Evolutionary conservation across 345 rosid genomes (phyloP).

Genomic region (Brassica cretica): DNA sequence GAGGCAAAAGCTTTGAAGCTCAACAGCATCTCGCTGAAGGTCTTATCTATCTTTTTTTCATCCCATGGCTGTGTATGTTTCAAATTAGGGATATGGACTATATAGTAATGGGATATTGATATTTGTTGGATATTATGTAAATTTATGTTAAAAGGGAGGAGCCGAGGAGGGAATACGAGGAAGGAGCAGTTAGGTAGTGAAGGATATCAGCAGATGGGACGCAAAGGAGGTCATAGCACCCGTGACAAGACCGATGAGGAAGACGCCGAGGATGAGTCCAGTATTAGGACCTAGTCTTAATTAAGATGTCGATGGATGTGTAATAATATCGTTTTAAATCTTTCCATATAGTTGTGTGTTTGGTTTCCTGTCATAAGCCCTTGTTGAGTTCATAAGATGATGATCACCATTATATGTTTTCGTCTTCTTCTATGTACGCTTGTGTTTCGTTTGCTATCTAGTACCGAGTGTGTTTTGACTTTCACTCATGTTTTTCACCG

Average conservation of each 20-base stretch:
- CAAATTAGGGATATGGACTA: background rate
- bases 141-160: constrained; percentile 47
- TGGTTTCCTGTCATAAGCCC: constrained; percentile 4
- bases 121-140: background rate
- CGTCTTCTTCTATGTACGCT: background rate
- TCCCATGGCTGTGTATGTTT: background rate
- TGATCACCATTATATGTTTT: constrained; percentile 1
- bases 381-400: constrained; percentile 1
- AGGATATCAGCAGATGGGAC: constrained; percentile 68
- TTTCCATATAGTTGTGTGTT: background rate
- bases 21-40: constrained; percentile 89
- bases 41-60: background rate
- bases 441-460: background rate
- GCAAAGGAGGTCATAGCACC: constrained; percentile 15
- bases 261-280: constrained; percentile 38
- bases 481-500: background rate
- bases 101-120: background rate
- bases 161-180: constrained; percentile 59
- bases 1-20: constrained; percentile 90
- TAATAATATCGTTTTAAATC: background rate
- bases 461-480: background rate
- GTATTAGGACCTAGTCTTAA: constrained; percentile 28
- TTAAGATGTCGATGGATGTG: background rate
- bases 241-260: background rate
- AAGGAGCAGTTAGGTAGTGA: constrained; percentile 64